Evolutionary conservation across 1,284 basidiomycete genomes (phyloP).

Genomic region (Boletellus sp.): DNA sequence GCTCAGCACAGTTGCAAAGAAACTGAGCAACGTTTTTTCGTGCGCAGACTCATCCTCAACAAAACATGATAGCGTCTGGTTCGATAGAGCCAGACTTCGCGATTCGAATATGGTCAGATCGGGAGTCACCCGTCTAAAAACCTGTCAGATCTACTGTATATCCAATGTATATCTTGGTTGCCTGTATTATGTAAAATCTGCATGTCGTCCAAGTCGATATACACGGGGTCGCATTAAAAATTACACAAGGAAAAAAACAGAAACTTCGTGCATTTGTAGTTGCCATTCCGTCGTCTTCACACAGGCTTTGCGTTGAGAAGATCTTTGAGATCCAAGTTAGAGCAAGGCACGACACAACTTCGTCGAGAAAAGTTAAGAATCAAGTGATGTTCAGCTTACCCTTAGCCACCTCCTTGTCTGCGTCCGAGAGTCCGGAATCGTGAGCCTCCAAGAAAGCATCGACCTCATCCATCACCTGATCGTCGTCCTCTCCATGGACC

Average conservation of each 20-base stretch:
- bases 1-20: background rate
- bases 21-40: conserved; percentile 2
- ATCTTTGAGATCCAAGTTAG: conserved; percentile 38
- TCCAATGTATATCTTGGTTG: conserved; percentile 7
- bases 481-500: conserved; percentile 63
- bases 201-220: conserved; percentile 7
- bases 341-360: background rate
- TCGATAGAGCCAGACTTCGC: conserved; percentile 77
- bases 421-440: conserved; percentile 81
- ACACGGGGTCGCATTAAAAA: conserved; percentile 5
- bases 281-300: conserved; percentile 3
- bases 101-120: conserved; percentile 78
- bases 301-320: conserved; percentile 64
- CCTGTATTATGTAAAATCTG: conserved; percentile 1
- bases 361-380: too few species aligned
- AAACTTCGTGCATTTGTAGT: background rate
- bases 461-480: conserved; percentile 87
- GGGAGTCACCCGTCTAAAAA: conserved; percentile 25
- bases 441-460: conserved; percentile 91
- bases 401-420: conserved; percentile 80
- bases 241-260: too few species aligned
- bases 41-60: conserved; percentile 70
- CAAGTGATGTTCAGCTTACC: conserved; percentile 39
- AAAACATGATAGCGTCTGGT: conserved; percentile 82
- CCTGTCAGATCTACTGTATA: background rate